Percentiles rank a stretch among this genome's conserved stretches.
These are phyloP conservation scores for Lasiodiplodia hormozganensis DNA, from an alignment of 2,329 filamentous ascomycete species.

Conservation along the genomic window DNA sequence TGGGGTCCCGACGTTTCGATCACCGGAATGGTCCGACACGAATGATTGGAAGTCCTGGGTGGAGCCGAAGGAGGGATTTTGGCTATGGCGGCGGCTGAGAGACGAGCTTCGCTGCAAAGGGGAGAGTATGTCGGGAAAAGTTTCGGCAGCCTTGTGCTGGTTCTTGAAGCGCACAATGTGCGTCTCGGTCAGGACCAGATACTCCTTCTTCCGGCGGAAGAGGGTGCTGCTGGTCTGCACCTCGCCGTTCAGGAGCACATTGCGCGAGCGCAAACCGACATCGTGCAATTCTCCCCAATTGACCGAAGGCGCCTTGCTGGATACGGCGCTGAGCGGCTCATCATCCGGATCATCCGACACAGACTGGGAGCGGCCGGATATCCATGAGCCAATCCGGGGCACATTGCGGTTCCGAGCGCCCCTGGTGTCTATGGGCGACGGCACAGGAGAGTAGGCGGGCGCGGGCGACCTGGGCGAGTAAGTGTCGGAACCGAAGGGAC, in stretches of 20 bases:
- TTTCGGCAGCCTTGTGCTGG: slow-evolving; percentile 69
- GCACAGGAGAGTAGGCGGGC: slow-evolving; percentile 18
- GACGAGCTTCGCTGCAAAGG: slow-evolving; percentile 39
- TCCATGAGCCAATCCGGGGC: slow-evolving; percentile 66
- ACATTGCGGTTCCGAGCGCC: slow-evolving; percentile 33
- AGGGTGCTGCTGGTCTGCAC: slow-evolving; percentile 73
- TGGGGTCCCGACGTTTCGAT: slow-evolving; percentile 64
- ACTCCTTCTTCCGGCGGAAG: slow-evolving; percentile 76
- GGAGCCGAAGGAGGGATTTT: slow-evolving; percentile 65
- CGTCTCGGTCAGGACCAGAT: slow-evolving; percentile 72
- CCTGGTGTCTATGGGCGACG: slow-evolving; percentile 34
- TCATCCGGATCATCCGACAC: slow-evolving; percentile 60
- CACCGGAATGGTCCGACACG: slow-evolving; percentile 56
- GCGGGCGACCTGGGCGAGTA: slow-evolving; percentile 17
- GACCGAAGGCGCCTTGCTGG: slow-evolving; percentile 58
- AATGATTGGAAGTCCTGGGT: slow-evolving; percentile 66
- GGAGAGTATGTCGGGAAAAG: slow-evolving; percentile 56
- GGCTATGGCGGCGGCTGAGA: slow-evolving; percentile 65
- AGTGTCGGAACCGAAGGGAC: slow-evolving; percentile 52
- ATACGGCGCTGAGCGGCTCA: slow-evolving; percentile 55
- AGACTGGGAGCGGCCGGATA: slow-evolving; percentile 51
- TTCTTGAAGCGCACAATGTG: slow-evolving; percentile 73
- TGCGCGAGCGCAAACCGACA: slow-evolving; percentile 38
- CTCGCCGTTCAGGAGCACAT: slow-evolving; percentile 71
- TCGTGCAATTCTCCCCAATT: slow-evolving; percentile 53